These are phyloP conservation scores for Sideroxylon spinosum DNA, from an alignment of 179 eudicot genomes.

Conservation along the genomic window DNA sequence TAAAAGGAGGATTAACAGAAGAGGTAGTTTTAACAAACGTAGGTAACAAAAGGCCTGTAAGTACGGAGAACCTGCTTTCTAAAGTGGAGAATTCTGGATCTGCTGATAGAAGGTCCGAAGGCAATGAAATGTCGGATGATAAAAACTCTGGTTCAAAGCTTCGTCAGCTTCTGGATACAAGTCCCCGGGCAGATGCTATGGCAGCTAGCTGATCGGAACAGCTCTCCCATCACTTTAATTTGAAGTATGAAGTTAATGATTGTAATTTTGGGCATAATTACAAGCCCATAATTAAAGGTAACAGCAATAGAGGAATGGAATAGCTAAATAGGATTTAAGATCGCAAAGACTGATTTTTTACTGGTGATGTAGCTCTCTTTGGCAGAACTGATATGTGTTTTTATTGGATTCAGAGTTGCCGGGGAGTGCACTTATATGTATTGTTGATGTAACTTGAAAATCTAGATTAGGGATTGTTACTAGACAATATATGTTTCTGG, in stretches of 20 bases:
- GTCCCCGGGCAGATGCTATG: slow-evolving; percentile 72
- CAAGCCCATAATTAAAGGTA: slow-evolving; percentile 56
- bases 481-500: background rate
- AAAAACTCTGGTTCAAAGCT: slow-evolving; percentile 63
- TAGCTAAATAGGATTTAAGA: slow-evolving; percentile 16
- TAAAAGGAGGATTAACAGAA: slow-evolving; percentile 34
- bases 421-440: slow-evolving; percentile 15
- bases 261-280: slow-evolving; percentile 62
- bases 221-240: background rate
- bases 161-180: slow-evolving; percentile 64
- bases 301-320: slow-evolving; percentile 32
- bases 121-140: slow-evolving; percentile 38
- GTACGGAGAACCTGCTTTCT: slow-evolving; percentile 75
- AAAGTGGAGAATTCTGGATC: slow-evolving; percentile 66
- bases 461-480: slow-evolving; percentile 3
- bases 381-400: slow-evolving; percentile 26
- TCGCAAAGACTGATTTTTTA: slow-evolving; percentile 12
- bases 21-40: slow-evolving; percentile 22
- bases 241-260: slow-evolving; percentile 19
- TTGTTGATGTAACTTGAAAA: slow-evolving; percentile 10
- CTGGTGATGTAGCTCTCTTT: slow-evolving; percentile 21
- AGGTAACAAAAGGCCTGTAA: slow-evolving; percentile 34
- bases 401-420: slow-evolving; percentile 27
- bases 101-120: slow-evolving; percentile 41
- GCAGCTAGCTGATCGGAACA: slow-evolving; percentile 57